These are phyloP conservation scores for Tuber calosporum DNA, from an alignment of 495 filamentous ascomycete species.

Conservation along the genomic window DNA sequence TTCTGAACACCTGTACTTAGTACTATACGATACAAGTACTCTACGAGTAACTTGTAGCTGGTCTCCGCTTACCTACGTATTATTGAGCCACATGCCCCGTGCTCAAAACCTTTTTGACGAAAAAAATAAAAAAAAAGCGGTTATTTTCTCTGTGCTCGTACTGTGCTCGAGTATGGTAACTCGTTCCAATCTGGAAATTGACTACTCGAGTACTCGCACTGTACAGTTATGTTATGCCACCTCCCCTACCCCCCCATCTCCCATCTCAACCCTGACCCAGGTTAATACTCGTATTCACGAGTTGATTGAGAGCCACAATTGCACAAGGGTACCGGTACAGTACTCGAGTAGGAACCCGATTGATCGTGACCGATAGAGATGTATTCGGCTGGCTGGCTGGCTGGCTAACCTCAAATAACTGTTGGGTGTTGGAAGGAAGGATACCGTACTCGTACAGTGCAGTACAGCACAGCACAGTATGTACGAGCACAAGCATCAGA, in stretches of 20 bases:
- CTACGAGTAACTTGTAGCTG: too few relatives aligned
- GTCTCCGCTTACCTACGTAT: slow-evolving; percentile 1
- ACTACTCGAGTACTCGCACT: too few relatives aligned
- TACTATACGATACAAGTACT: too few relatives aligned
- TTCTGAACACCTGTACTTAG: too few relatives aligned
- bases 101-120: neutral
- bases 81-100: slow-evolving; percentile 3
- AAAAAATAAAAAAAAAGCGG: too few relatives aligned
- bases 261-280: neutral
- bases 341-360: neutral
- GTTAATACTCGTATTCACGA: neutral
- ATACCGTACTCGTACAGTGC: too few relatives aligned
- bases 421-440: neutral
- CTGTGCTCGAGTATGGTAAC: too few relatives aligned
- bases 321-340: neutral
- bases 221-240: neutral
- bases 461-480: neutral
- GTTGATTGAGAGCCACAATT: neutral
- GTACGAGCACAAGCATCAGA: neutral
- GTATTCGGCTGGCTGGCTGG: neutral
- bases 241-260: too few relatives aligned
- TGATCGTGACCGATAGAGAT: neutral
- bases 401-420: neutral
- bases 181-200: neutral
- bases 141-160: too few relatives aligned